Percentiles rank a stretch among this genome's conserved stretches.
phyloP scores from a whole-genome alignment of 2,329 filamentous ascomycete species.

The Aspergillus cejpii region DNA sequence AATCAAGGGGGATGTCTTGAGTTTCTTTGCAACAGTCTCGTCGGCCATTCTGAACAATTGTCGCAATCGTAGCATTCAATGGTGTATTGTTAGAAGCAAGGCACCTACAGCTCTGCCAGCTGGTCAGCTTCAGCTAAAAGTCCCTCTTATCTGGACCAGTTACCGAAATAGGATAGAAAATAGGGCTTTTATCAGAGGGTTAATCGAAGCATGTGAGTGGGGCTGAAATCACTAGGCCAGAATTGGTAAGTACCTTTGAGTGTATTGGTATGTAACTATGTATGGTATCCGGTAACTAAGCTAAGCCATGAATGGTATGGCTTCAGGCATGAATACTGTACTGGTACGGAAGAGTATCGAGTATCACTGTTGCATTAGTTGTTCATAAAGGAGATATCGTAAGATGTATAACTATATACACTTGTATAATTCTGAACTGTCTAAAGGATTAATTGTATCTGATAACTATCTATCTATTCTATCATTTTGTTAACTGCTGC shows the following conservation, averaged over 20 bases:
- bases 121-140: conserved; percentile 1
- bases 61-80: conserved; percentile 35
- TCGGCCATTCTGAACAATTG: conserved; percentile 54
- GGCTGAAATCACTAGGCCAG: not conserved
- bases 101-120: no score
- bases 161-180: not conserved
- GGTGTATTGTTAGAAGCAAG: not conserved
- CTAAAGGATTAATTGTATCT: no score
- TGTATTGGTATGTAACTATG: no score
- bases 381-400: no score
- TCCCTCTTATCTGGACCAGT: conserved; percentile 13
- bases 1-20: conserved; percentile 73
- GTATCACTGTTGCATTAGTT: not conserved
- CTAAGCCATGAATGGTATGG: not conserved
- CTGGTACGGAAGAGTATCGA: not conserved
- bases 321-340: not conserved
- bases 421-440: no score
- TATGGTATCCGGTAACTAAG: not conserved
- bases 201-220: conserved; percentile 8
- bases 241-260: not conserved
- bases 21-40: conserved; percentile 66
- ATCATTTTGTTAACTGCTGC: no score
- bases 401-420: no score
- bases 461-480: no score
- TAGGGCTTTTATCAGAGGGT: conserved; percentile 13